phyloP scores from a whole-genome alignment of 192 early-diverging fungal genomes.

The Coemansia sp. region DNA sequence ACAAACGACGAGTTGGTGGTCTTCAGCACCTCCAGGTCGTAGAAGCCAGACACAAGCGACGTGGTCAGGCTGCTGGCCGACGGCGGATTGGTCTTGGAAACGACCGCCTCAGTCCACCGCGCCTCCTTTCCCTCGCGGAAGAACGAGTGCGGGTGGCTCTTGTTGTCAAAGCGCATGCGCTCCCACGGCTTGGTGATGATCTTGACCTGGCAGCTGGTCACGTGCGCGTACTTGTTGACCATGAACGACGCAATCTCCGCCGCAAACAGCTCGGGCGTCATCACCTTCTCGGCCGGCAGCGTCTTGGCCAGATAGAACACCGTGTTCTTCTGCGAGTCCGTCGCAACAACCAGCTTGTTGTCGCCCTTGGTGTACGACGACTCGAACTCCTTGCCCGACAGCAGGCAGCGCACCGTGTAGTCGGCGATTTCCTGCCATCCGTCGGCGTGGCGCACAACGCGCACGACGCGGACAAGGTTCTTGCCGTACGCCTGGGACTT shows the following conservation, averaged over 20 bases:
- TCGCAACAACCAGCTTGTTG: constrained; percentile 74
- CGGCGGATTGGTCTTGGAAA: constrained; percentile 41
- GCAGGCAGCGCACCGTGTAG: constrained; percentile 62
- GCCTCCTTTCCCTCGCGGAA: constrained; percentile 69
- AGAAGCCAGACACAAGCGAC: constrained; percentile 65
- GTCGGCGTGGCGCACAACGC: constrained; percentile 63
- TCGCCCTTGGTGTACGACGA: constrained; percentile 75
- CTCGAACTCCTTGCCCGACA: constrained; percentile 61
- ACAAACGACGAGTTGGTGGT: constrained; percentile 80
- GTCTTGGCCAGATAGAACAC: constrained; percentile 75
- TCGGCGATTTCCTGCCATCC: constrained; percentile 69
- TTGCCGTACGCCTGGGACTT: constrained; percentile 73
- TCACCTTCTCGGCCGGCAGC: constrained; percentile 58
- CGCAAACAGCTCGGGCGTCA: constrained; percentile 73
- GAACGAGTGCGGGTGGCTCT: constrained; percentile 71
- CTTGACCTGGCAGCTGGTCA: constrained; percentile 61
- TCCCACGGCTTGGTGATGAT: constrained; percentile 77
- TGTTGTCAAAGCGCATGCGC: constrained; percentile 63
- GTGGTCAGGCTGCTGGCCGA: constrained; percentile 20
- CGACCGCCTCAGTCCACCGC: constrained; percentile 61
- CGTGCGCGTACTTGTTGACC: constrained; percentile 71
- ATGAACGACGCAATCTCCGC: constrained; percentile 68
- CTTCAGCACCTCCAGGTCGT: constrained; percentile 75
- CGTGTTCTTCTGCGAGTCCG: constrained; percentile 79
- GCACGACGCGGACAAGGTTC: constrained; percentile 70